A percentile compares a stretch with the other conserved stretches of the same genome.
Conservation (phyloP, 108 stramenopile species). For the Parmales sp. region DNA sequence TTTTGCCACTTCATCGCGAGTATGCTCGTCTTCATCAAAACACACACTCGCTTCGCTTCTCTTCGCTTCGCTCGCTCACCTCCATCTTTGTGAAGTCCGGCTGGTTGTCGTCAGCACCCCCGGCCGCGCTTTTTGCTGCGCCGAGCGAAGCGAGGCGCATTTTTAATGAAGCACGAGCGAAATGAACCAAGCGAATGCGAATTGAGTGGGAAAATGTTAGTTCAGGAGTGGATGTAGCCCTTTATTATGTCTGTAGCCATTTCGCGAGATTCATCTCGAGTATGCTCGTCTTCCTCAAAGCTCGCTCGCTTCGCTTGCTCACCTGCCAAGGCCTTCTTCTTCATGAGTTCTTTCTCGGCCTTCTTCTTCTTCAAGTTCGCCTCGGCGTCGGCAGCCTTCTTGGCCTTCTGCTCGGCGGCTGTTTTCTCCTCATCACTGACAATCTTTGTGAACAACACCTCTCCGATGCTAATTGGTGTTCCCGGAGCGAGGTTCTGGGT, state of each 20-base stretch:
- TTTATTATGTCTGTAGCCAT: no score
- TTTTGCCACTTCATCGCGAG: no score
- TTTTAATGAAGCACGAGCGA: no score
- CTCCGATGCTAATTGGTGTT: slow-evolving; percentile 54
- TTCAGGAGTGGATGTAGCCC: no score
- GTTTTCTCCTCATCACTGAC: slow-evolving; percentile 44
- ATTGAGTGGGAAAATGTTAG: no score
- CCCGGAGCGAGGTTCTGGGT: slow-evolving; percentile 46
- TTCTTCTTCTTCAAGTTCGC: slow-evolving; percentile 17
- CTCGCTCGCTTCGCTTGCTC: slow-evolving; percentile 47
- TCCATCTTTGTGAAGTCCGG: slow-evolving; percentile 81
- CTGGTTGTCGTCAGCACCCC: slow-evolving; percentile 34
- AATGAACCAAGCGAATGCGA: no score
- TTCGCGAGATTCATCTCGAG: no score
- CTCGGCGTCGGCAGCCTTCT: slow-evolving; percentile 46
- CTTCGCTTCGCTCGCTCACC: no score
- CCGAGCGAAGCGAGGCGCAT: no score
- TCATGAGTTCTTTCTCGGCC: slow-evolving; percentile 63
- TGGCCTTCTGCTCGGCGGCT: slow-evolving; percentile 42
- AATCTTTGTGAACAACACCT: slow-evolving; percentile 53
- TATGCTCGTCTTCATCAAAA: no score
- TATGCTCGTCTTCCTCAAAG: slow-evolving; percentile 11
- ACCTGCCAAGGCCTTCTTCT: slow-evolving; percentile 61
- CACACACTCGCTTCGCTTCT: no score
- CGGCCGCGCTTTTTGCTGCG: no score